Evolutionary conservation across 1,284 basidiomycete genomes (phyloP), one percentile per base, ranked within the genome.

Genomic region (Pyrrhoderma lamaoense): DNA sequence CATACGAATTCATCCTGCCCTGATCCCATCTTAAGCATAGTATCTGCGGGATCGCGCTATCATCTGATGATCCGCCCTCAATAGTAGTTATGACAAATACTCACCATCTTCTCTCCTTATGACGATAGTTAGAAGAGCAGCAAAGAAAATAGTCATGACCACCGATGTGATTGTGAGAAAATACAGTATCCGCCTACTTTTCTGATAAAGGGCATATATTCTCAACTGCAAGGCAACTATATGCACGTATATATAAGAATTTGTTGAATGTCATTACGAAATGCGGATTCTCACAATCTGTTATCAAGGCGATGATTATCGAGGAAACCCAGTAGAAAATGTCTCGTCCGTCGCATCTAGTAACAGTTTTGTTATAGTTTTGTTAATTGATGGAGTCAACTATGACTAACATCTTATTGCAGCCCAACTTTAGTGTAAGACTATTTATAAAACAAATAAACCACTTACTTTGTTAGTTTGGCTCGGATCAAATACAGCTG

Each of bases 141-240:
- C 45, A 34, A 52, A 47, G 14, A n/a, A 31, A 18, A 25, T 18
- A 34, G 35, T 34, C 31, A 50, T 35, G 14, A 42, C 39, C 2
- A 19, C 21, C 8, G 18, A 46, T 13, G 50, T 46, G 18, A 14
- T 16, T n/a, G 34, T 13, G 13, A 49, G 19, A 3, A 49, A 34
- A 19, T 7, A 16, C 18, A 42, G 21, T 8, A 52, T 52, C 34
- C 42, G 45, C 21, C 37, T 35, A 27, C 44, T 52, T 18, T 27
- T 18, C 2, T 42, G 27, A 36, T n/a, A 47, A 52, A 47, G 39
- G 19, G 39, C 48, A 35, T 50, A 50, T 4, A 50, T 16, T 34
- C 48, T 42, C 34, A 50, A 27, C 34, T 42, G 39, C 14, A 50
- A 25, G 9, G 27, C 34, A 18, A 50, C 48, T 50, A 19, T 34